phyloP scores from a whole-genome alignment of 2,329 filamentous ascomycete species.

The Fusarium tanahbumbuense region DNA sequence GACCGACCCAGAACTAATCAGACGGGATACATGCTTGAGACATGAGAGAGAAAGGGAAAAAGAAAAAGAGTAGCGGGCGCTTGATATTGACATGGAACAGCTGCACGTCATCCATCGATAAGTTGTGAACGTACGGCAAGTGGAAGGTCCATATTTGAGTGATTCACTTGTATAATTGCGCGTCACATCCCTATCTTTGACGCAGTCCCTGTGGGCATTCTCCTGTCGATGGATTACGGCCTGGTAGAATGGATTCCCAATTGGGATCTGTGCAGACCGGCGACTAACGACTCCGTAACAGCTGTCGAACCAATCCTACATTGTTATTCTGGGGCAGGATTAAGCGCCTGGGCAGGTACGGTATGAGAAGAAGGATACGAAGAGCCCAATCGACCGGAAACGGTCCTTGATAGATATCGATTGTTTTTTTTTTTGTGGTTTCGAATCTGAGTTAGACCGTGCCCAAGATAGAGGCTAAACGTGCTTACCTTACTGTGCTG shows the following conservation, averaged over 20 bases:
- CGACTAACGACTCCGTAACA: constrained; percentile 33
- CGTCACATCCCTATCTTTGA: constrained; percentile 20
- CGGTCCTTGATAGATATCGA: constrained; percentile 22
- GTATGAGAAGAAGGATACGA: constrained; percentile 1
- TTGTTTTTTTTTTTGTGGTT: constrained; percentile 6
- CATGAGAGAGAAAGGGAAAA: constrained; percentile 12
- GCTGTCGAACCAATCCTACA: constrained; percentile 42
- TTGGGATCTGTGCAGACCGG: constrained; percentile 43
- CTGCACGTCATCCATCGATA: constrained; percentile 37
- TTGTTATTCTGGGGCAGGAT: constrained; percentile 39
- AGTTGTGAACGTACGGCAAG: constrained; percentile 15
- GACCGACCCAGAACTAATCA: constrained; percentile 10
- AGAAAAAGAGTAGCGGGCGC: constrained; percentile 21
- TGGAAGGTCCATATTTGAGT: constrained; percentile 31
- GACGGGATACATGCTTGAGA: neutral
- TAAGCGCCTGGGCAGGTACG: constrained; percentile 41
- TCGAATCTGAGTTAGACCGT: constrained; percentile 21
- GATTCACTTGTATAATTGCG: constrained; percentile 20
- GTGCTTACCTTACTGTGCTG: neutral
- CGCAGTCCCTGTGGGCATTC: constrained; percentile 26
- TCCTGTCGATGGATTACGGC: constrained; percentile 1
- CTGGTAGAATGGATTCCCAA: constrained; percentile 37
- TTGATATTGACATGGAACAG: constrained; percentile 31
- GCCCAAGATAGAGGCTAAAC: constrained; percentile 20
- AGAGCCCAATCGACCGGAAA: constrained; percentile 30